Conservation (phyloP, 352 stramenopile genomes). For the Globisporangium ultimum region DNA sequence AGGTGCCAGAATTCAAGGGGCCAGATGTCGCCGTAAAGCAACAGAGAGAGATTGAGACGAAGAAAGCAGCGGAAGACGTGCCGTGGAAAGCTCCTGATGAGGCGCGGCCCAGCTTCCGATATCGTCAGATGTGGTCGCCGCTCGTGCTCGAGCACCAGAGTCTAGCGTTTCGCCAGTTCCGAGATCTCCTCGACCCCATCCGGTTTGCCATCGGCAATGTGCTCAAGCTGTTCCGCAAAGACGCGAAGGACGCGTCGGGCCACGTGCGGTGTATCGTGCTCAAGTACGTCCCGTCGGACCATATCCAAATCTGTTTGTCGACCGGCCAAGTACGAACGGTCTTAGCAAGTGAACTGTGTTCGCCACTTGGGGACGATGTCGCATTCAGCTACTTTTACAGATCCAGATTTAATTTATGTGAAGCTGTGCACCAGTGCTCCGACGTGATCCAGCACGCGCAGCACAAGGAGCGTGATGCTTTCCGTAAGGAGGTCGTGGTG, state of each 20-base stretch:
- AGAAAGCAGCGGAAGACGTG: slow-evolving; percentile 1
- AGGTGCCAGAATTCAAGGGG: slow-evolving; percentile 32
- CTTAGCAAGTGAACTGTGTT: slow-evolving; percentile 62
- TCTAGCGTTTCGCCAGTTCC: slow-evolving; percentile 50
- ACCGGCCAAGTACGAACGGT: slow-evolving; percentile 42
- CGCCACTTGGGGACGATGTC: slow-evolving; percentile 65
- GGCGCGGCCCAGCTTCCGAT: slow-evolving; percentile 19
- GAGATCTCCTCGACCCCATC: slow-evolving; percentile 45
- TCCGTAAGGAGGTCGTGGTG: slow-evolving; percentile 53
- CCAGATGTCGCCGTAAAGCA: too few relatives aligned
- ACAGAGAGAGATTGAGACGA: too few relatives aligned
- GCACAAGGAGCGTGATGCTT: slow-evolving; percentile 53
- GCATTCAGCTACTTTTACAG: slow-evolving; percentile 63
- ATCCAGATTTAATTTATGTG: slow-evolving; percentile 69
- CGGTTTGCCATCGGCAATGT: slow-evolving; percentile 69
- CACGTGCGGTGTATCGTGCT: slow-evolving; percentile 68
- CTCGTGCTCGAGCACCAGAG: slow-evolving; percentile 42
- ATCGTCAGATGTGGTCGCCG: slow-evolving; percentile 68
- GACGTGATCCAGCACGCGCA: slow-evolving; percentile 45
- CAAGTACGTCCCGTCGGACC: slow-evolving; percentile 34
- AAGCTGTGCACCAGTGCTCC: slow-evolving; percentile 50
- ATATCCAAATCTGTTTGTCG: slow-evolving; percentile 53
- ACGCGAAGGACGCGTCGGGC: slow-evolving; percentile 29
- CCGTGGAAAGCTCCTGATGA: slow-evolving; percentile 26
- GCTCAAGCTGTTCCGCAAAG: slow-evolving; percentile 49